phyloP scores from a whole-genome alignment of 495 filamentous ascomycete genomes.

The Talaromyces trachyspermus region DNA sequence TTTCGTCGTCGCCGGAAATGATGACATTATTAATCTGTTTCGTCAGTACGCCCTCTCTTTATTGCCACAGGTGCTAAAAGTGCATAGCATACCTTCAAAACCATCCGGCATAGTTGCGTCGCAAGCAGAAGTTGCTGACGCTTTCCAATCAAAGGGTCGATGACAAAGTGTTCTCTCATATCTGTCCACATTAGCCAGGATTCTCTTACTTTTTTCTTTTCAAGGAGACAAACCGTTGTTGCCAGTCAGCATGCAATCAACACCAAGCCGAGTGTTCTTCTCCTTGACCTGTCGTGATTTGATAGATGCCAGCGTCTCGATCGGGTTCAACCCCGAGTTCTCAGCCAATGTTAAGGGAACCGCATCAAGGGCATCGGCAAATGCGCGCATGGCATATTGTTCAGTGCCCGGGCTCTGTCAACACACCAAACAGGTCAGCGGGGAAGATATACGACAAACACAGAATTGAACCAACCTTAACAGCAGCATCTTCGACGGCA shows the following conservation, averaged over 20 bases:
- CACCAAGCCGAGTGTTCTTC: constrained; percentile 75
- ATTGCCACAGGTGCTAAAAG: background rate
- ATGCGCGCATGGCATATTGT: constrained; percentile 98
- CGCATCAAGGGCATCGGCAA: constrained; percentile 88
- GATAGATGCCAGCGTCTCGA: constrained; percentile 88
- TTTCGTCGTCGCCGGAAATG: constrained; percentile 86
- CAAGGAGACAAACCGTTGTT: constrained; percentile 68
- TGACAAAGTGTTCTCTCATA: constrained; percentile 95
- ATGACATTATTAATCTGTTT: constrained; percentile 80
- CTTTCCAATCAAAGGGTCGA: constrained; percentile 96
- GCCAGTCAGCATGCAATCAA: constrained; percentile 95
- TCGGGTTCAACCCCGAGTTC: constrained; percentile 93
- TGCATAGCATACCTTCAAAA: constrained; percentile 72
- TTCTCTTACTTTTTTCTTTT: no score
- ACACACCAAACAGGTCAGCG: constrained; percentile 7
- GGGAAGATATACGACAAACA: background rate
- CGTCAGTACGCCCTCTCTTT: constrained; percentile 14
- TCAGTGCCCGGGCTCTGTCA: constrained; percentile 82
- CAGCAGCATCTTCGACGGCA: constrained; percentile 90
- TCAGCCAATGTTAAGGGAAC: constrained; percentile 95
- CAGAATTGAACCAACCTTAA: constrained; percentile 50
- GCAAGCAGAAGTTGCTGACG: constrained; percentile 91
- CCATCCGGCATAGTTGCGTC: constrained; percentile 97
- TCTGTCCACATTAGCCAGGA: constrained; percentile 36
- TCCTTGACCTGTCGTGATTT: constrained; percentile 94